Evolutionary conservation across 2,329 filamentous ascomycete species (phyloP).

Genomic region (Chalaropsis thielavioides): DNA sequence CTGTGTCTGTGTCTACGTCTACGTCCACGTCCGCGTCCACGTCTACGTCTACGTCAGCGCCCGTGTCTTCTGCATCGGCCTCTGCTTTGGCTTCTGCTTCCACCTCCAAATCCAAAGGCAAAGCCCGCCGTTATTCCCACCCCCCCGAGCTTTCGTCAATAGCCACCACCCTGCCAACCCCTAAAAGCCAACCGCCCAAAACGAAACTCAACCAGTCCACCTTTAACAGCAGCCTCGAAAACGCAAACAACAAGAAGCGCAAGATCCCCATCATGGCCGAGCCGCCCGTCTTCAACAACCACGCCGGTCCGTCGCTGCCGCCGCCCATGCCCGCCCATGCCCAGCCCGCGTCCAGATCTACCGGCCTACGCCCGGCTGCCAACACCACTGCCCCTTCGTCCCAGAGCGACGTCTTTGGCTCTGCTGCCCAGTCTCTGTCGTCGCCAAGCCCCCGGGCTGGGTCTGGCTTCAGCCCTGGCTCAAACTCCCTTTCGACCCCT

Average conservation of each 20-base stretch:
- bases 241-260: constrained; percentile 96
- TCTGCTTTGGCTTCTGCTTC: not conserved
- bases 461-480: not conserved
- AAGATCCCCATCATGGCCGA: constrained; percentile 89
- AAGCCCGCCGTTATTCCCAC: constrained; percentile 10
- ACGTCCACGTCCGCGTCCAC: not conserved
- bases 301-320: not conserved
- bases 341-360: not conserved
- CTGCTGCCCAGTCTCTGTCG: not conserved
- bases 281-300: constrained; percentile 23
- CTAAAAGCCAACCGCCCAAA: not conserved
- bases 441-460: not conserved
- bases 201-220: constrained; percentile 33
- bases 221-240: constrained; percentile 87
- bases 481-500: not conserved
- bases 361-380: not conserved
- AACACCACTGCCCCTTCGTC: not conserved
- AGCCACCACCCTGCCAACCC: not conserved
- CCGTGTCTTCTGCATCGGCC: not conserved
- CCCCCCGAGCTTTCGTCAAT: not conserved
- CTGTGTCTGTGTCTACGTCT: not conserved
- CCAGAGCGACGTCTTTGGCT: not conserved
- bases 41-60: not conserved
- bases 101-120: not conserved
- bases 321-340: not conserved